Evolutionary conservation across 352 stramenopile species (phyloP).

Genomic region (Pythium sukuiense): DNA sequence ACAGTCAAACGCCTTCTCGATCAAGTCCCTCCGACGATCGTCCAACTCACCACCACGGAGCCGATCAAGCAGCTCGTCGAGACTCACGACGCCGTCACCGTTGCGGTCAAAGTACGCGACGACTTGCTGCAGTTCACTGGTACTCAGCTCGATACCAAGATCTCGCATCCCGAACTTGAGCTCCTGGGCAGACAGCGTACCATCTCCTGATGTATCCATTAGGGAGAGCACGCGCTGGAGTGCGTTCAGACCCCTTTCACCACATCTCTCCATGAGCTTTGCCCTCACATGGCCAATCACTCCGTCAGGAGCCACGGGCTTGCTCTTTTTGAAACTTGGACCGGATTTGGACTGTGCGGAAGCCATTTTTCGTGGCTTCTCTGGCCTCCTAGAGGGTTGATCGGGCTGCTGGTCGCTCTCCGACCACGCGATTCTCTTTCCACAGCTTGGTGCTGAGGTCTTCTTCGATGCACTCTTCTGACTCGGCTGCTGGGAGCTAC

Average conservation of each 20-base stretch:
- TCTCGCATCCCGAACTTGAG: constrained; percentile 62
- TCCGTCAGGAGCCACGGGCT: background rate
- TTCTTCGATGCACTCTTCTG: background rate
- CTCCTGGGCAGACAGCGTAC: constrained; percentile 45
- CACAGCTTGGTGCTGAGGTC: background rate
- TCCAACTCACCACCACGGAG: constrained; percentile 43
- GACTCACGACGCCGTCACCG: constrained; percentile 50
- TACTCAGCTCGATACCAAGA: constrained; percentile 46
- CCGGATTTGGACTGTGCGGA: background rate
- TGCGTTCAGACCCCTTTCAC: constrained; percentile 50
- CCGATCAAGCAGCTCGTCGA: constrained; percentile 47
- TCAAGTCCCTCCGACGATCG: constrained; percentile 31
- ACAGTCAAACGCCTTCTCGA: constrained; percentile 54
- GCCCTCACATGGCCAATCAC: constrained; percentile 33
- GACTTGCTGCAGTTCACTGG: constrained; percentile 38
- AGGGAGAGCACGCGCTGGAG: constrained; percentile 40
- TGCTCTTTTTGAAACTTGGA: background rate
- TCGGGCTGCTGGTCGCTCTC: background rate
- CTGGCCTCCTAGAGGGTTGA: background rate
- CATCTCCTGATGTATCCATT: constrained; percentile 48
- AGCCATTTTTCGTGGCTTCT: background rate
- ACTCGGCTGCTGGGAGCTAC: background rate
- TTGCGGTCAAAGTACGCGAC: constrained; percentile 48
- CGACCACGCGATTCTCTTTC: background rate
- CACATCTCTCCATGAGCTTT: constrained; percentile 37